A percentile compares a stretch with the other conserved stretches of the same genome.
These are phyloP conservation scores for Corynespora cassiicola DNA, from an alignment of 2,329 filamentous ascomycete species.

Conservation along the genomic window DNA sequence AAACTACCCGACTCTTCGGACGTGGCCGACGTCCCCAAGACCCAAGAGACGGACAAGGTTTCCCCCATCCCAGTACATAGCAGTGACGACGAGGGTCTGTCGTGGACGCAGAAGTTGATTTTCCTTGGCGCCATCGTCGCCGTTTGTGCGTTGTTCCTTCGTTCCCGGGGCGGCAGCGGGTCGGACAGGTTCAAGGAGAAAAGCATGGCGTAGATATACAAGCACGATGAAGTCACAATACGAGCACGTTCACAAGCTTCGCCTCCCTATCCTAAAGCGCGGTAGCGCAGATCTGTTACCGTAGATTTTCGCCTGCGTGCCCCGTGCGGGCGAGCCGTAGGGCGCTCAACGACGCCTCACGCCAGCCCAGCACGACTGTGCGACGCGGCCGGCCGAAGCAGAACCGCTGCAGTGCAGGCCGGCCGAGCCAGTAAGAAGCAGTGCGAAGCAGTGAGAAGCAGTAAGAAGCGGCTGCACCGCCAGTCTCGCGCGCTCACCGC, in stretches of 20 bases:
- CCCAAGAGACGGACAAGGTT: conserved; percentile 25
- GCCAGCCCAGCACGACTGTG: conserved; percentile 9
- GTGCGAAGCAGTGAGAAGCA: no score
- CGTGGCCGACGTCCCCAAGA: conserved; percentile 32
- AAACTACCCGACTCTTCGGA: conserved; percentile 23
- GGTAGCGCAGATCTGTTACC: conserved; percentile 10
- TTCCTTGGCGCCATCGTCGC: conserved; percentile 52
- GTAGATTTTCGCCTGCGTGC: conserved; percentile 4
- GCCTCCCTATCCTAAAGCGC: conserved; percentile 9
- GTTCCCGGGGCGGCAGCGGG: conserved; percentile 35
- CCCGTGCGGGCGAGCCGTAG: conserved; percentile 12
- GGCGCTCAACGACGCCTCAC: conserved; percentile 13
- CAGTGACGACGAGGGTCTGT: conserved; percentile 45
- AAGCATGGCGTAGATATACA: conserved; percentile 47
- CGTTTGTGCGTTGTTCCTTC: conserved; percentile 49
- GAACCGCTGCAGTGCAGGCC: no score
- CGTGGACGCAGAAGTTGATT: conserved; percentile 52
- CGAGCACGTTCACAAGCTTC: conserved; percentile 17
- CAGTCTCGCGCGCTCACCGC: conserved; percentile 6
- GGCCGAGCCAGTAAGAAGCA: no score
- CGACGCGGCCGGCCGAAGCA: no score
- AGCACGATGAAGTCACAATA: no score
- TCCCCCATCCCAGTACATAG: conserved; percentile 20
- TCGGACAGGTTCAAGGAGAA: conserved; percentile 41
- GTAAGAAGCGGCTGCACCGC: conserved; percentile 2